These are phyloP conservation scores for Amborella trichopoda DNA, from an alignment of 164 flowering plant genomes.

Conservation along the genomic window DNA sequence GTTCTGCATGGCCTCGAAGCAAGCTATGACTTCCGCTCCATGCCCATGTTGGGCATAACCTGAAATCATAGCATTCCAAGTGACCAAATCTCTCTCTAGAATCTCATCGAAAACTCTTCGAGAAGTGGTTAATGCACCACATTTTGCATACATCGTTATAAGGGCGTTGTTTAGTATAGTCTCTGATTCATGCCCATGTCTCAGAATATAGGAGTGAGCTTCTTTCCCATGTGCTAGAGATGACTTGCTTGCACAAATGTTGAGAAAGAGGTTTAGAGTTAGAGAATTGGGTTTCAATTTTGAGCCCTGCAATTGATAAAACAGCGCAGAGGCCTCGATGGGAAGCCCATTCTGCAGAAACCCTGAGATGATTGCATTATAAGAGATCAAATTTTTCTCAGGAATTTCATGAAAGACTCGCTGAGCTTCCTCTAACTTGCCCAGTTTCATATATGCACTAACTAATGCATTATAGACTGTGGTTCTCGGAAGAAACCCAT, in stretches of 20 bases:
- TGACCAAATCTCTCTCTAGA: slow-evolving; percentile 30
- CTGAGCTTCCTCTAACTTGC: slow-evolving; percentile 25
- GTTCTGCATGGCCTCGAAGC: slow-evolving; percentile 31
- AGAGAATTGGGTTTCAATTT: slow-evolving; percentile 29
- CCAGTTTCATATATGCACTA: slow-evolving; percentile 41
- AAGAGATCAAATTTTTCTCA: slow-evolving; percentile 47
- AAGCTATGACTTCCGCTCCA: slow-evolving; percentile 38
- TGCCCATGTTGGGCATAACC: slow-evolving; percentile 59
- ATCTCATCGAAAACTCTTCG: slow-evolving; percentile 29
- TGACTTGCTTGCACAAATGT: slow-evolving; percentile 42
- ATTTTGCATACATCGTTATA: slow-evolving; percentile 43
- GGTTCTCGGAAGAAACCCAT: slow-evolving; percentile 27
- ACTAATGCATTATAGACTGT: slow-evolving; percentile 56
- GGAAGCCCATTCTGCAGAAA: slow-evolving; percentile 34
- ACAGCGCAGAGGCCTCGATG: slow-evolving; percentile 26
- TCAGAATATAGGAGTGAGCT: slow-evolving; percentile 45
- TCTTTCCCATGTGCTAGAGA: slow-evolving; percentile 42
- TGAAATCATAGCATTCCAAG: slow-evolving; percentile 51
- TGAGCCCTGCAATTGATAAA: slow-evolving; percentile 25
- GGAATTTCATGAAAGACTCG: slow-evolving; percentile 29
- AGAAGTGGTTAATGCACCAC: slow-evolving; percentile 40
- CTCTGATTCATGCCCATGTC: slow-evolving; percentile 16
- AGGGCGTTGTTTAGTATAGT: slow-evolving; percentile 45
- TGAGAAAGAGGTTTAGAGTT: slow-evolving; percentile 38
- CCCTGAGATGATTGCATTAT: slow-evolving; percentile 68